Conservation (phyloP, 441 rosid species). For the Manihot esculenta region DNA sequence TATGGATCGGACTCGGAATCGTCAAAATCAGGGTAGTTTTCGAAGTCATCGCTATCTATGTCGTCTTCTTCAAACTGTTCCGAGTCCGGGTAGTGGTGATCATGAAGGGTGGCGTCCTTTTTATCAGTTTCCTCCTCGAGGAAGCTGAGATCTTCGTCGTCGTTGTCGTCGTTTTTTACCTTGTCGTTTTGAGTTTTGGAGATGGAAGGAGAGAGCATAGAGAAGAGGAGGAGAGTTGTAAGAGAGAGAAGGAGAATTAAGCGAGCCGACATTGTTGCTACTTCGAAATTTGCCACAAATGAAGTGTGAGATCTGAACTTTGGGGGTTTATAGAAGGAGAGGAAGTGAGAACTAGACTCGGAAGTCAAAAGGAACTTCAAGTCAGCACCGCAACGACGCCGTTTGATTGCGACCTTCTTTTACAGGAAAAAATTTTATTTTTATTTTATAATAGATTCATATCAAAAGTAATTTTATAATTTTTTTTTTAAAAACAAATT, state of each 20-base stretch:
- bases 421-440: too few species aligned
- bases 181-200: constrained; percentile 26
- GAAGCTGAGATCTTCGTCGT: constrained; percentile 95
- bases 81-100: constrained; percentile 30
- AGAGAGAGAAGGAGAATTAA: constrained; percentile 53
- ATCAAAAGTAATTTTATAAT: too few species aligned
- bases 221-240: constrained; percentile 53
- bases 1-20: constrained; percentile 50
- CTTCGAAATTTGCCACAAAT: constrained; percentile 9
- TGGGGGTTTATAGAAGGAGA: constrained; percentile 17
- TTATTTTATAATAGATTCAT: too few species aligned
- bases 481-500: too few species aligned
- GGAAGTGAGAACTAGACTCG: not conserved
- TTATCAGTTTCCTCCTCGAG: constrained; percentile 68
- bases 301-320: too few species aligned
- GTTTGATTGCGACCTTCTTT: not conserved
- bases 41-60: constrained; percentile 31
- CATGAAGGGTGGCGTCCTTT: constrained; percentile 17
- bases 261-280: constrained; percentile 52
- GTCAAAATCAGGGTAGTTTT: constrained; percentile 62
- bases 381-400: constrained; percentile 15
- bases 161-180: constrained; percentile 34
- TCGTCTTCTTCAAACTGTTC: constrained; percentile 38
- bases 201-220: constrained; percentile 47
- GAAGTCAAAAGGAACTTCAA: not conserved